These are phyloP conservation scores for Phaeodactylum tricornutum DNA, from an alignment of 108 stramenopile genomes.

Conservation along the genomic window DNA sequence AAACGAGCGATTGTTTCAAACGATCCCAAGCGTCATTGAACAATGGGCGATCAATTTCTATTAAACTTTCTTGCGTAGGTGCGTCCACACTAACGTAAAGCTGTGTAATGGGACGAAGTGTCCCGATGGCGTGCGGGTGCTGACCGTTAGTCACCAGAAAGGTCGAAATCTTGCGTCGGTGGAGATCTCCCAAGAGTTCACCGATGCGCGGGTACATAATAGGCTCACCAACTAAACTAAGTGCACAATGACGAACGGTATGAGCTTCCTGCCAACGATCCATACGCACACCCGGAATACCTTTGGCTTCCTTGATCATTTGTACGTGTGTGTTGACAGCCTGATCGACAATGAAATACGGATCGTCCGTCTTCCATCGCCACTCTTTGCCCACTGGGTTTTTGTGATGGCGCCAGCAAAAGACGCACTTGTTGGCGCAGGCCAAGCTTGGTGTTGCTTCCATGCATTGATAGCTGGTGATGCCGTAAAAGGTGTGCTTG, in stretches of 20 bases:
- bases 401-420: constrained; percentile 98
- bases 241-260: constrained; percentile 81
- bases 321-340: constrained; percentile 70
- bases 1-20: constrained; percentile 51
- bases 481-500: constrained; percentile 96
- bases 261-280: constrained; percentile 92
- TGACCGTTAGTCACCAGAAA: constrained; percentile 97
- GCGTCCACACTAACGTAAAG: constrained; percentile 93
- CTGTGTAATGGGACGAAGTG: constrained; percentile 89
- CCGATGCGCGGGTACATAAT: constrained; percentile 97
- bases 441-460: constrained; percentile 91
- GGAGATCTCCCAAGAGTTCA: constrained; percentile 83
- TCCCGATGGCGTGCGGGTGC: constrained; percentile 85
- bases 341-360: constrained; percentile 79
- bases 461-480: constrained; percentile 96
- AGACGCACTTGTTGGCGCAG: constrained; percentile 97
- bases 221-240: constrained; percentile 84
- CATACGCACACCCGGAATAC: constrained; percentile 89
- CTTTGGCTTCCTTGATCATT: constrained; percentile 92
- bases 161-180: constrained; percentile 79
- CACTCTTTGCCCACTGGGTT: constrained; percentile 96
- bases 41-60: constrained; percentile 88
- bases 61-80: constrained; percentile 81
- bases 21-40: constrained; percentile 96
- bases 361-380: constrained; percentile 95